Base-by-base conservation (phyloP, 306 rosid species). In the Clitoria ternatea region DNA sequence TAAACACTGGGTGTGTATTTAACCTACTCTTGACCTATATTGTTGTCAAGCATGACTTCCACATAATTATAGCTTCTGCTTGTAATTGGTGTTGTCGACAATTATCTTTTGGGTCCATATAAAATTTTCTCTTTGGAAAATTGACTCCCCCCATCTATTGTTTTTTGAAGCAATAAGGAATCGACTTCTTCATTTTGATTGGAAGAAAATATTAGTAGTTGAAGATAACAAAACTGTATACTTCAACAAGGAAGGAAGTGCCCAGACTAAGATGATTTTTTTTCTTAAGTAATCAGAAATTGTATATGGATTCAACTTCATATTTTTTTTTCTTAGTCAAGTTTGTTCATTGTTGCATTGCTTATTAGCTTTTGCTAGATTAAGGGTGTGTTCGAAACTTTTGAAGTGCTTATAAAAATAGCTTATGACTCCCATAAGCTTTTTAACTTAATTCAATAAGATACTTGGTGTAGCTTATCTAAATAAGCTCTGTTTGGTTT, bases 1-100 rank as follows among this genome's bases (percentile, higher is more conserved):
- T 93, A 22, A 93, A 87, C 81, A 70, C 94, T 4, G 98, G 98
- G 98, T 91, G 19, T 74, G 96, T 79, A 50, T 66, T 72, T 70
- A 42, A 42, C 23, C 30, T 53, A 20, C 47, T 44, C 7, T 13
- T 59, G 52, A 30, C 69, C 52, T 27, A 57, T 76, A 19, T 42
- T 54, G 35, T n/a, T 49, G 22, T 27, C 50, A 26, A 57, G 57
- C 42, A 37, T 35, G 10, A 17, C 52, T 79, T 61, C 33, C 45
- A 43, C 62, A 19, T 20, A 47, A 47, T 75, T 48, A 61, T 47
- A 48, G 49, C 10, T 19, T 50, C 52, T 15, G 66, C 43, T n/a
- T 47, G 54, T 67, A 37, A 35, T 44, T 72, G 13, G 54, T 29
- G 77, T 22, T 77, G 77, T 22, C 73, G 33, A 6, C 48, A 44